Conservation (phyloP, 2,329 filamentous ascomycete species). For the Colletotrichum camelliae region DNA sequence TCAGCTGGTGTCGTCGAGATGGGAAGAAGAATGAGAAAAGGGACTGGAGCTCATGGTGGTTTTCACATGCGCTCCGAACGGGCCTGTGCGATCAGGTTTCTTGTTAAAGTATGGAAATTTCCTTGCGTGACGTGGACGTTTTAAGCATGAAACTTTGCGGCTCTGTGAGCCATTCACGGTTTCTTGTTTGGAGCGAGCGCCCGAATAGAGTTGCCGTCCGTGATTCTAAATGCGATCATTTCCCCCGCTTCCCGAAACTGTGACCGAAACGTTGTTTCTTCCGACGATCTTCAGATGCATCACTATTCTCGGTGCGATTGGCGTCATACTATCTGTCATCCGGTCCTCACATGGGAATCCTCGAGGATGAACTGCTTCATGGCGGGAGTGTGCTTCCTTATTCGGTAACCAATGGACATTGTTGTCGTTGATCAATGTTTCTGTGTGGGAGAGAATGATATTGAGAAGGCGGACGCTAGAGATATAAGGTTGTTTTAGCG, state of each 20-base stretch:
- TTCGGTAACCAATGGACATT: not conserved
- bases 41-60: not conserved
- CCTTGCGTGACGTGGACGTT: conserved; percentile 4
- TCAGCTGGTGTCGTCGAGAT: not conserved
- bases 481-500: not conserved
- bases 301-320: not conserved
- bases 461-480: not conserved
- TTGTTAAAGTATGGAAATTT: not conserved
- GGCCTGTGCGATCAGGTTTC: not conserved
- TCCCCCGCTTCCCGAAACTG: conserved; percentile 1
- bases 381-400: not conserved
- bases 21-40: not conserved
- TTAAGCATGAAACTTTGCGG: conserved; percentile 10
- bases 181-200: not conserved
- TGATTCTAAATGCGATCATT: not conserved
- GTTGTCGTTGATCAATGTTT: not conserved
- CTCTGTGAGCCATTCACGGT: conserved; percentile 8
- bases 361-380: not conserved
- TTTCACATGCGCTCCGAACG: not conserved
- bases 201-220: conserved; percentile 1
- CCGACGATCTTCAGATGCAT: not conserved
- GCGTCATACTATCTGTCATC: conserved; percentile 3
- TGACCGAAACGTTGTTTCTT: not conserved
- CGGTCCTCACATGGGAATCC: not conserved
- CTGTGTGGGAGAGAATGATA: not conserved